These are phyloP conservation scores for Staphylotrichum longicolle DNA, from an alignment of 495 filamentous ascomycete genomes.

Conservation along the genomic window DNA sequence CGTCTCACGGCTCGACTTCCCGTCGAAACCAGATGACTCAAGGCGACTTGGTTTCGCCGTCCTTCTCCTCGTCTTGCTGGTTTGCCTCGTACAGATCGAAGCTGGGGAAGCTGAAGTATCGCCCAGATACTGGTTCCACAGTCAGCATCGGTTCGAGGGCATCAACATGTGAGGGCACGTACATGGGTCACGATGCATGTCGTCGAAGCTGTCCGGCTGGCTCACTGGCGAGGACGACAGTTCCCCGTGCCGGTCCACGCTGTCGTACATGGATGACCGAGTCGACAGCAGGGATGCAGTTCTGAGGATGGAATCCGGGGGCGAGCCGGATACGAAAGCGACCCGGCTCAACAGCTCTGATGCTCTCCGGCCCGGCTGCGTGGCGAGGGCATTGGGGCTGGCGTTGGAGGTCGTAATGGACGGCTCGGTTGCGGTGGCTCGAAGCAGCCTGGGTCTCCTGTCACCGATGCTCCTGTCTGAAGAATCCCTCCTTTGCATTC, in stretches of 20 bases:
- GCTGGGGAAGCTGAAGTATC: constrained; percentile 59
- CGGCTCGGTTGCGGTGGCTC: constrained; percentile 52
- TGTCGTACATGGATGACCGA: constrained; percentile 39
- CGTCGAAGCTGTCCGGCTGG: constrained; percentile 32
- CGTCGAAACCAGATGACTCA: constrained; percentile 21
- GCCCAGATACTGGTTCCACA: constrained; percentile 34
- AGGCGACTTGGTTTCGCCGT: constrained; percentile 30
- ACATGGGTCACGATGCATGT: constrained; percentile 28
- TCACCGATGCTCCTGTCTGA: constrained; percentile 34
- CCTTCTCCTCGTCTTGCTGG: constrained; percentile 40
- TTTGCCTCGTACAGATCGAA: constrained; percentile 50
- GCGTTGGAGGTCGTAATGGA: constrained; percentile 56
- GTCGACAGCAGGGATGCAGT: constrained; percentile 38
- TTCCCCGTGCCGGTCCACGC: constrained; percentile 28
- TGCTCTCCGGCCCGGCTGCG: constrained; percentile 46
- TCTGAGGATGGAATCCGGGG: constrained; percentile 35
- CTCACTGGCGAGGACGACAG: constrained; percentile 34
- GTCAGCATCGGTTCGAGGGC: constrained; percentile 17
- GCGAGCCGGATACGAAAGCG: constrained; percentile 45
- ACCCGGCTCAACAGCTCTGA: constrained; percentile 53
- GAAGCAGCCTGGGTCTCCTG: constrained; percentile 49
- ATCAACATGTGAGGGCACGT: constrained; percentile 9
- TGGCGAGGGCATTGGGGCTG: constrained; percentile 47
- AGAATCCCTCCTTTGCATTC: constrained; percentile 39
- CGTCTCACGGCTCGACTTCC: constrained; percentile 14